Evolutionary conservation across 2,329 filamentous ascomycete genomes (phyloP).

Genomic region (Tolypocladium endophyticum): DNA sequence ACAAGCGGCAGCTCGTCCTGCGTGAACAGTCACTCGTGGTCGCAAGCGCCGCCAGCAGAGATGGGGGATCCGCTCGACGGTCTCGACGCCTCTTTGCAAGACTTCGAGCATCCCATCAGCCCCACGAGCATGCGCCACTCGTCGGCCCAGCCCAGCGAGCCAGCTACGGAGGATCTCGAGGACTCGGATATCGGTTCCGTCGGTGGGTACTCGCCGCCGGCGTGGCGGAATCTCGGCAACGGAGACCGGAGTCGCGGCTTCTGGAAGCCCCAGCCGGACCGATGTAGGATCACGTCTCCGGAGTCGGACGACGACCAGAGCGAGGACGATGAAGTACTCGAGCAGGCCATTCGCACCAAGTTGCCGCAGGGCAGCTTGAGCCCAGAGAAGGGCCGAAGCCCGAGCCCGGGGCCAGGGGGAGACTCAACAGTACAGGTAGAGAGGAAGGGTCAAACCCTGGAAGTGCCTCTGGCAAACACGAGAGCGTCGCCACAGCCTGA

Average conservation of each 20-base stretch:
- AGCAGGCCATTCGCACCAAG: slow-evolving; percentile 42
- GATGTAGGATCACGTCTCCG: slow-evolving; percentile 3
- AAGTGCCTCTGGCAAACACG: slow-evolving; percentile 4
- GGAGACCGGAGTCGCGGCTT: slow-evolving; percentile 48
- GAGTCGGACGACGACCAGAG: slow-evolving; percentile 18
- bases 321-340: slow-evolving; percentile 31
- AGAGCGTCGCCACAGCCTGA: slow-evolving; percentile 23
- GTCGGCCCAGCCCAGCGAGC: slow-evolving; percentile 20
- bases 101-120: slow-evolving; percentile 40
- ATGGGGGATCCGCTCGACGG: slow-evolving; percentile 26
- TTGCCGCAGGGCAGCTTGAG: slow-evolving; percentile 45
- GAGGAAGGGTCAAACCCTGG: slow-evolving; percentile 14
- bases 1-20: slow-evolving; percentile 14
- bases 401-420: slow-evolving; percentile 32
- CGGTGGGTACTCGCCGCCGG: slow-evolving; percentile 50
- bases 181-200: slow-evolving; percentile 36
- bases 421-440: slow-evolving; percentile 28
- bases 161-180: slow-evolving; percentile 27
- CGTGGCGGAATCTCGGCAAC: slow-evolving; percentile 51
- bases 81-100: slow-evolving; percentile 43
- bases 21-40: slow-evolving; percentile 21
- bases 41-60: slow-evolving; percentile 1
- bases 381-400: slow-evolving; percentile 37
- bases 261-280: slow-evolving; percentile 29
- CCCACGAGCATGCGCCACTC: slow-evolving; percentile 19